Percentiles rank a stretch among this genome's conserved stretches.
These are phyloP conservation scores for Rhytidhysteron rufulum DNA, from an alignment of 2,329 filamentous ascomycete genomes.

Conservation along the genomic window DNA sequence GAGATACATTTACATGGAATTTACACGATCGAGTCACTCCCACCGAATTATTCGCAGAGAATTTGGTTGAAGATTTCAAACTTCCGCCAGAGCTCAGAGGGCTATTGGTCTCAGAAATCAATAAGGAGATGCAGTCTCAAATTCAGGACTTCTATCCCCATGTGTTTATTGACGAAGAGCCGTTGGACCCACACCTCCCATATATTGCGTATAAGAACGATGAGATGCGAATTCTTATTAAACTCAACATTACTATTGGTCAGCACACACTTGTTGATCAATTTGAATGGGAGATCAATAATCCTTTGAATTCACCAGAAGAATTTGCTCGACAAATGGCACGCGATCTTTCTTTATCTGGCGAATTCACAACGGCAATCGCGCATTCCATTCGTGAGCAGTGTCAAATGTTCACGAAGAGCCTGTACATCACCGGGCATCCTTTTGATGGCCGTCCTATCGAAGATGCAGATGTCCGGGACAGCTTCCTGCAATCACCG, in stretches of 20 bases:
- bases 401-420: slow-evolving; percentile 88
- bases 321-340: slow-evolving; percentile 91
- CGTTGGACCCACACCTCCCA: slow-evolving; percentile 82
- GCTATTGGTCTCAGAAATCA: slow-evolving; percentile 62
- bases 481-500: slow-evolving; percentile 82
- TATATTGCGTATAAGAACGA: slow-evolving; percentile 97
- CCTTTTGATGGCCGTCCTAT: slow-evolving; percentile 91
- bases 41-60: slow-evolving; percentile 78
- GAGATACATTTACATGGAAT: slow-evolving; percentile 99
- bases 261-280: slow-evolving; percentile 92
- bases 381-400: slow-evolving; percentile 97
- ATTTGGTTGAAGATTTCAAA: slow-evolving; percentile 80
- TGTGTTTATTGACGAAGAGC: slow-evolving; percentile 82
- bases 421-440: slow-evolving; percentile 88
- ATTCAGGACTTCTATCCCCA: slow-evolving; percentile 91
- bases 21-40: slow-evolving; percentile 82
- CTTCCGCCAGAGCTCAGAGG: slow-evolving; percentile 65
- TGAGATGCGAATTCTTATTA: slow-evolving; percentile 94
- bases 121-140: slow-evolving; percentile 78
- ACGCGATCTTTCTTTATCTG: slow-evolving; percentile 81
- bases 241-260: slow-evolving; percentile 96
- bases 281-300: slow-evolving; percentile 99
- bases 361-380: slow-evolving; percentile 95
- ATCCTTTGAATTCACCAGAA: slow-evolving; percentile 87
- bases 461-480: slow-evolving; percentile 84